Conservation (phyloP, 2,329 filamentous ascomycete genomes). For the Fusarium tanahbumbuense region DNA sequence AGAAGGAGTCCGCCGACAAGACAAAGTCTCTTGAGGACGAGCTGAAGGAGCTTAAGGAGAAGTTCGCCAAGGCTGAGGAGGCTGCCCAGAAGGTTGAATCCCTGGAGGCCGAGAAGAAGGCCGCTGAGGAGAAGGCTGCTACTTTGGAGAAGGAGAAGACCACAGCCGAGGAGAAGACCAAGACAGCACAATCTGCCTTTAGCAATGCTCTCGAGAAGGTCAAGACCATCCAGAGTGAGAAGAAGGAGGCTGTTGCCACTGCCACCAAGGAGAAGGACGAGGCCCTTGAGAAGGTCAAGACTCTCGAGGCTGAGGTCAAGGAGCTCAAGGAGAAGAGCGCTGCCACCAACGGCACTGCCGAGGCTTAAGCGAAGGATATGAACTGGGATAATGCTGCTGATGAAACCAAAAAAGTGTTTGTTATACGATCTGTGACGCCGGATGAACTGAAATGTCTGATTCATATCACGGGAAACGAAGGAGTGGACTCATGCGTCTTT, state of each 20-base stretch:
- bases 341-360: constrained; percentile 31
- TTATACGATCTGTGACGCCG: constrained; percentile 42
- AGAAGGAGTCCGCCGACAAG: constrained; percentile 35
- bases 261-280: constrained; percentile 23
- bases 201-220: constrained; percentile 22
- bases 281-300: constrained; percentile 32
- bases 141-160: constrained; percentile 28
- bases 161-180: constrained; percentile 25
- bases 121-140: constrained; percentile 31
- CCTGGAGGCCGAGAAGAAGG: constrained; percentile 33
- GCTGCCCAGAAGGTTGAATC: constrained; percentile 20
- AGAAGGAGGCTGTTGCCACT: constrained; percentile 34
- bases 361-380: constrained; percentile 27
- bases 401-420: constrained; percentile 34
- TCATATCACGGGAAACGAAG: constrained; percentile 47
- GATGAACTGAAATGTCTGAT: constrained; percentile 43
- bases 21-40: constrained; percentile 34
- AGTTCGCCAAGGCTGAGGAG: constrained; percentile 31
- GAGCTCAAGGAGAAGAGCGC: constrained; percentile 37
- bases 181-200: constrained; percentile 28
- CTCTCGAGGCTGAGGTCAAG: constrained; percentile 38
- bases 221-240: constrained; percentile 28
- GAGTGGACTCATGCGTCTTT: constrained; percentile 47
- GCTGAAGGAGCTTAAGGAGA: constrained; percentile 36
- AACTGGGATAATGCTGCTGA: constrained; percentile 31